These are phyloP conservation scores for Chlorella vulgaris DNA, from an alignment of 139 green algal genomes.

Conservation along the genomic window DNA sequence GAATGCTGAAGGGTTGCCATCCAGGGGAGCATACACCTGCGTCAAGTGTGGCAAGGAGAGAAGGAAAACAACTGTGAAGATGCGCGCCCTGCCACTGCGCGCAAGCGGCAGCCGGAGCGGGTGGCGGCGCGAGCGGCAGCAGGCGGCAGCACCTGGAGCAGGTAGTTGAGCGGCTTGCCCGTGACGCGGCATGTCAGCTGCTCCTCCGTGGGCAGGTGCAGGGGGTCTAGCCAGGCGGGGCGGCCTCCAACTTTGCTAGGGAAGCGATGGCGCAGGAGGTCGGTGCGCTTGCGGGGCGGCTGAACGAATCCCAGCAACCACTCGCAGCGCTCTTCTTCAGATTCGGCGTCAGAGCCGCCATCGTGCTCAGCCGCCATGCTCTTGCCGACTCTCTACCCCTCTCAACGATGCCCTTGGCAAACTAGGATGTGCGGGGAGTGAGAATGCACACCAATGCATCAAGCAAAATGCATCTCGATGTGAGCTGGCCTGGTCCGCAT, in stretches of 20 bases:
- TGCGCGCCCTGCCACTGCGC: no score
- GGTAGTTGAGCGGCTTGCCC: constrained; percentile 59
- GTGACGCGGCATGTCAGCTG: constrained; percentile 62
- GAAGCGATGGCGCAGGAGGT: constrained; percentile 78
- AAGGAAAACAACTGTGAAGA: neutral
- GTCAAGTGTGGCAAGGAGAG: neutral
- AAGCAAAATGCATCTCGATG: no score
- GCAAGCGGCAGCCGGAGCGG: neutral
- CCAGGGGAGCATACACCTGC: constrained; percentile 66
- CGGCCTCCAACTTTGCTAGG: constrained; percentile 80
- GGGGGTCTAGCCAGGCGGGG: constrained; percentile 82
- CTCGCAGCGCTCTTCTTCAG: constrained; percentile 24
- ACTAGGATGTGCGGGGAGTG: no score
- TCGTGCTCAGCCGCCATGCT: neutral
- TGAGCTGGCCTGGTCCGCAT: no score
- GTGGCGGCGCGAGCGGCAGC: constrained; percentile 54
- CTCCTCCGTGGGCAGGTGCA: constrained; percentile 61
- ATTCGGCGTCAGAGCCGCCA: constrained; percentile 3
- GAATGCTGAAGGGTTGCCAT: constrained; percentile 61
- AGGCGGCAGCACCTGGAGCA: constrained; percentile 67
- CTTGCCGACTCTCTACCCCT: no score
- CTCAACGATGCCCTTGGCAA: neutral
- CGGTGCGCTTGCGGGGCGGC: constrained; percentile 26
- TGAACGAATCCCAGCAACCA: constrained; percentile 68
- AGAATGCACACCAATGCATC: no score